These are phyloP conservation scores for Chlorella sp. DNA, from an alignment of 139 green algal species.

Conservation along the genomic window DNA sequence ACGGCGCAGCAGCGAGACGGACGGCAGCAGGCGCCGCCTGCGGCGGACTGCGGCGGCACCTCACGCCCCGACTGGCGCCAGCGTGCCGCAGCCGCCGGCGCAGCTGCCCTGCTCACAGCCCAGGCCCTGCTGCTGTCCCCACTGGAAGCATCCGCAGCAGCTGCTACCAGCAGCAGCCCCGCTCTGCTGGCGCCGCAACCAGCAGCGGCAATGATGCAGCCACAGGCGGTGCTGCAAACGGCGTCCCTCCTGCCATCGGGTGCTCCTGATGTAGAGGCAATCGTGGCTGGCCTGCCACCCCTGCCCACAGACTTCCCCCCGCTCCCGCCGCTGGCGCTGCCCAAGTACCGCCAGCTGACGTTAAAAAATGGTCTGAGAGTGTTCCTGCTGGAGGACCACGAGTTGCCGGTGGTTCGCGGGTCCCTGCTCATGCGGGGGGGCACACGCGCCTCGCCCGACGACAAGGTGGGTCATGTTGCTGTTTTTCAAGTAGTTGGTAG, in stretches of 20 bases:
- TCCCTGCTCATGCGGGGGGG: slow-evolving; percentile 75
- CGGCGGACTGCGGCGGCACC: neutral
- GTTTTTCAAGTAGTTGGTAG: too few relatives aligned
- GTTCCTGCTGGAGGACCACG: slow-evolving; percentile 78
- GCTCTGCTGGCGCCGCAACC: neutral
- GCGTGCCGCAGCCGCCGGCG: neutral
- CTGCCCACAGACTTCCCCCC: slow-evolving; percentile 51
- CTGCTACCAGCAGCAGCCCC: neutral
- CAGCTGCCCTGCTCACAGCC: neutral
- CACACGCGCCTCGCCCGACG: slow-evolving; percentile 57
- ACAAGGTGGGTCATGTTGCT: slow-evolving; percentile 66
- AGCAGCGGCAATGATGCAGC: neutral
- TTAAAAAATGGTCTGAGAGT: slow-evolving; percentile 77
- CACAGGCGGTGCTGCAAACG: neutral
- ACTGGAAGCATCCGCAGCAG: neutral
- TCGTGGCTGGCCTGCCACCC: slow-evolving; percentile 34
- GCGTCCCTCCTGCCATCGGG: neutral
- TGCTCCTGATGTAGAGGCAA: neutral
- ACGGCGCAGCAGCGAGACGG: neutral
- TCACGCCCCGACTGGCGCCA: neutral
- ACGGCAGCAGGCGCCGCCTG: neutral
- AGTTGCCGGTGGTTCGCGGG: slow-evolving; percentile 72
- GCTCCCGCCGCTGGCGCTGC: slow-evolving; percentile 46
- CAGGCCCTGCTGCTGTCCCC: neutral
- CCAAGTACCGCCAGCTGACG: slow-evolving; percentile 38